Base-by-base conservation (phyloP, 805 yeast genomes). In the Wickerhamomyces alni region DNA sequence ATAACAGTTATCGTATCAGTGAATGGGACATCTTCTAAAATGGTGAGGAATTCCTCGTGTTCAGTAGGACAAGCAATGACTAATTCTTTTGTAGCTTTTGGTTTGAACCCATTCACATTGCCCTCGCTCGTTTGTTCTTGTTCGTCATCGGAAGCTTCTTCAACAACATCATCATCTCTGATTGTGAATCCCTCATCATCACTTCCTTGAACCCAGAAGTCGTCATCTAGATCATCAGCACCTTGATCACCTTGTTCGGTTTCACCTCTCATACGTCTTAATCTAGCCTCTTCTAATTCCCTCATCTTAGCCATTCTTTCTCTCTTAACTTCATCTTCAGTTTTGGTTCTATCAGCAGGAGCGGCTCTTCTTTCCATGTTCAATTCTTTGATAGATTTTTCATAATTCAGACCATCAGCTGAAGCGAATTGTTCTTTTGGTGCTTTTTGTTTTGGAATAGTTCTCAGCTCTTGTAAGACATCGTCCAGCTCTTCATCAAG, bases 301-400 rank as follows among this genome's bases (percentile, higher is more conserved):
- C 75, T 74, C 66, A 70, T 65, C 50, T 71, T 75, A n/a, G 76
- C 82, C 16, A 69, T 71, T 48, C 73, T 74, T 53, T 83, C 91
- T 30, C 68, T 64, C 35, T 64, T 66, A 11, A 82, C 39, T 58
- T 85, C 93, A 58, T 84, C 88, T 3, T 73, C 80, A 2, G 93
- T 83, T 57, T 83, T 82, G 2, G 91, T 82, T 62, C 89, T 72
- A 40, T 83, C 91, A 17, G 89, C 79, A 25, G 93, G 93, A 2
- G 73, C 88, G 10, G 93, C 82, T 55, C 89, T 72, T 59, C 78
- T 77, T 44, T 85, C 93, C 52, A 80, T 66, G 3, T 77, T 74
- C 43, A 83, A 69, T 53, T 79, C 82, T 46, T 77, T 72, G 16
- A 84, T 84, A 49, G 77, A 75, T 52, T 67, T 68, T 52, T 82